phyloP scores from a whole-genome alignment of 208 protist genomes.

The Leishmania turanica region DNA sequence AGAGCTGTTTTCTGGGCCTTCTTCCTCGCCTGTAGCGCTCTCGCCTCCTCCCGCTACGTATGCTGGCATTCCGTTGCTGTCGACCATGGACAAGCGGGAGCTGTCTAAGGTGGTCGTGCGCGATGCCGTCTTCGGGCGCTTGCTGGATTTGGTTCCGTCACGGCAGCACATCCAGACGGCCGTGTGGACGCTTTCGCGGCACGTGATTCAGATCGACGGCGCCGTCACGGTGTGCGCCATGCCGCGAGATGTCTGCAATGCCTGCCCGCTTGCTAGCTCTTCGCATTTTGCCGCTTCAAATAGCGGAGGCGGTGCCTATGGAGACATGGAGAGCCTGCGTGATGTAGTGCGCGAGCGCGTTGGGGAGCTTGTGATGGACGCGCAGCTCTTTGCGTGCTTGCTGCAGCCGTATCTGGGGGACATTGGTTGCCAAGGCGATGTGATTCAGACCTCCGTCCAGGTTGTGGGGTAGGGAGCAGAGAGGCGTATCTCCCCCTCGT shows the following conservation, averaged over 20 bases:
- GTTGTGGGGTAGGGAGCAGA: neutral
- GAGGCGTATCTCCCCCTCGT: neutral
- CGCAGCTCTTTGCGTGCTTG: conserved; percentile 29
- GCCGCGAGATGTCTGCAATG: conserved; percentile 1
- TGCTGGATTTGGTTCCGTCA: conserved; percentile 43
- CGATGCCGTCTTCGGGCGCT: conserved; percentile 47
- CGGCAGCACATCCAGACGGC: conserved; percentile 39
- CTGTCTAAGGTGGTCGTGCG: conserved; percentile 54
- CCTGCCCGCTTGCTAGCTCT: neutral
- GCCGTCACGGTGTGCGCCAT: conserved; percentile 30
- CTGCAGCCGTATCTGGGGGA: conserved; percentile 40
- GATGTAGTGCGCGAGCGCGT: conserved; percentile 23
- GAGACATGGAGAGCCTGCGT: neutral
- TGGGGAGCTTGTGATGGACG: conserved; percentile 31
- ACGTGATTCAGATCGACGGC: conserved; percentile 45
- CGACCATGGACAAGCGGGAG: conserved; percentile 56
- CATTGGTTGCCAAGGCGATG: conserved; percentile 6
- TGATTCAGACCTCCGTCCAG: neutral
- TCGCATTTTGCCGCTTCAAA: neutral
- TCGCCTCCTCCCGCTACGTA: neutral
- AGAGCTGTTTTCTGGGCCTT: neutral
- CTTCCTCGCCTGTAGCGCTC: neutral
- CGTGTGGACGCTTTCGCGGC: conserved; percentile 33
- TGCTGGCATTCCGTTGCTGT: conserved; percentile 15
- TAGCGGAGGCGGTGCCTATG: neutral